Base-by-base conservation (phyloP, 345 rosid genomes). In the Linum tenue region DNA sequence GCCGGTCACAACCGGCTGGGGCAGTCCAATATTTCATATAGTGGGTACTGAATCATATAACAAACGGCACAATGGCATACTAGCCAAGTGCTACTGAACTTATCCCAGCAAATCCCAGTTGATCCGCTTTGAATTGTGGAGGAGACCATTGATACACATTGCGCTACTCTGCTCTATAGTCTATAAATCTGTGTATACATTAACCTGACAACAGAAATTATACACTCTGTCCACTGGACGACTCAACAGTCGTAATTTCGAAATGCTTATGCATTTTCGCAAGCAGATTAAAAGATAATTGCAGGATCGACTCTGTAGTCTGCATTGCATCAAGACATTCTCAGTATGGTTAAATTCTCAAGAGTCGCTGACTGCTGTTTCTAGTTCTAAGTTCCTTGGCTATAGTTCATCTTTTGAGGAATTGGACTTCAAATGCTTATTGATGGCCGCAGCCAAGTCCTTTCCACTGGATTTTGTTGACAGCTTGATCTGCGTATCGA, bases 331-430 rank as follows among this genome's bases (percentile, higher is more conserved):
- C 41, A 56, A n/a, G 7, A 1, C 31, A 22, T 22, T 62, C 35
- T 38, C 35, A 0, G 2, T 43, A 5, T 38, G 16, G 51, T 17
- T 65, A 8, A 62, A 68, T 6, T 57, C 3, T 64, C 37, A 35
- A 14, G 55, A 56, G 60, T 57, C 39, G 41, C 50, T 16, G 43
- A 37, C 44, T 55, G 44, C 16, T 39, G 40, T 67, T 48, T 48
- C n/a, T 14, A 16, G 59, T 65, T 61, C 83, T 85, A 8, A 8
- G 11, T 48, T 48, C 14, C 53, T 6, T 48, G 7, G 14, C 14
- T 48, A 87, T 68, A 87, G 70, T 64, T 87, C 94, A 73, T 85
- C 90, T 78, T 80, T 87, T 60, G 59, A 7, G 36, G n/a, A 69
- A 41, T 81, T 76, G 62, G 69, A 72, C 64, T 63, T 83, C 77